Evolutionary conservation across 495 filamentous ascomycete genomes (phyloP), one percentile per base, ranked within the genome.

Genomic region (Thozetella sp.): DNA sequence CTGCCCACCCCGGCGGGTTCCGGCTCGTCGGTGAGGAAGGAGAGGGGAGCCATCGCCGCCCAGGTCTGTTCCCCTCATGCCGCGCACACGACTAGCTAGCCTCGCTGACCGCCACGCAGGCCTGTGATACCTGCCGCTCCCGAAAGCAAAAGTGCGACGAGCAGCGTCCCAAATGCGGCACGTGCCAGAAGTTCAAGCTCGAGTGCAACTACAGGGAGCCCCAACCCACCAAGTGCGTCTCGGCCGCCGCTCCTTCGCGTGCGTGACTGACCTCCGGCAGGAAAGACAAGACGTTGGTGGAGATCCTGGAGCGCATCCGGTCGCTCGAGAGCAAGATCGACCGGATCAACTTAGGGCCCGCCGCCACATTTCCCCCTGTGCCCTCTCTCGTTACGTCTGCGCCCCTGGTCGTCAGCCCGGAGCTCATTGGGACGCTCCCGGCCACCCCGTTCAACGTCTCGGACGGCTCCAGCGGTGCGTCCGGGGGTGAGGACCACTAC

Each of bases 121-220:
- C 64, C 23, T 96, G 92, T 74, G 90, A 93, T 76, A 95, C 91
- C 25, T 96, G 92, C 69, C 82, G 92, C 53, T 79, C 83, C 51
- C 84, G 92, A 34, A 96, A 96, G 81, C 93, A 95, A 72, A 93
- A 91, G 77, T 96, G 92, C 70, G 92, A 95, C 69, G 92, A 96
- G 69, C 83, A 86, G 68, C 89, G 93, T 66, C 92, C 92, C 43
- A 88, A 88, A 71, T 96, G 92, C 85, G 67, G 76, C 60, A 76
- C 78, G n/a, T 83, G 74, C 69, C 78, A 79, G 59, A 67, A 67
- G 59, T 72, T 68, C 70, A 72, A 78, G 60, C 74, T 85, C 48
- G 82, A 85, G 50, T 88, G 85, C 74, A 74, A 75, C 62, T 88
- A 87, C 63, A 70, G 84, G 60, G 84, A 87, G 64, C 82, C 83